A percentile compares a stretch with the other conserved stretches of the same genome.
Conservation (phyloP, 805 yeast genomes). For the Monosporozyma servazzii region DNA sequence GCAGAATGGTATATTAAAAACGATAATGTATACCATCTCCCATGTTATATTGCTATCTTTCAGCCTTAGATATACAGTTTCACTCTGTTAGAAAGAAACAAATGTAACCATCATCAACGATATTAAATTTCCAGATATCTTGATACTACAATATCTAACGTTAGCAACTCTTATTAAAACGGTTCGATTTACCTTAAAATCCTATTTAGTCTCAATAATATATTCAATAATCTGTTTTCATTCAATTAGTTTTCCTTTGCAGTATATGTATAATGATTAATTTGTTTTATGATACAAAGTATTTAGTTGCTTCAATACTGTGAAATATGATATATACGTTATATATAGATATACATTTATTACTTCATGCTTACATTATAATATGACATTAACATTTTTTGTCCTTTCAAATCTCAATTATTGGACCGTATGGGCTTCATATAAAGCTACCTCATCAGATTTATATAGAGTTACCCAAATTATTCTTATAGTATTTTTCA, state of each 20-base stretch:
- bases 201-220: not conserved
- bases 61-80: not conserved
- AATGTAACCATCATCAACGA: not conserved
- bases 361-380: not conserved
- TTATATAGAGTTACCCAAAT: conserved; percentile 25
- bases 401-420: not conserved
- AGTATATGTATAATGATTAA: not conserved
- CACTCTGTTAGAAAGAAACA: not conserved
- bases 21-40: not conserved
- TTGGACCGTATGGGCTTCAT: not conserved
- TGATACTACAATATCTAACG: not conserved
- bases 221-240: not conserved
- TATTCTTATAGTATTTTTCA: conserved; percentile 34
- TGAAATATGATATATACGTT: not conserved
- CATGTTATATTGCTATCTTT: not conserved
- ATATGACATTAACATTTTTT: not conserved
- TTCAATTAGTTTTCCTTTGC: not conserved
- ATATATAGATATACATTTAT: not conserved
- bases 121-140: not conserved
- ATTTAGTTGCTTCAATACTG: not conserved
- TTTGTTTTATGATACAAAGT: not conserved
- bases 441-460: not conserved
- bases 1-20: not conserved
- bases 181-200: not conserved
- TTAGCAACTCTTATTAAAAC: not conserved